Conservation (phyloP, 371 early-diverging fungal species). For the Zychaea mexicana region DNA sequence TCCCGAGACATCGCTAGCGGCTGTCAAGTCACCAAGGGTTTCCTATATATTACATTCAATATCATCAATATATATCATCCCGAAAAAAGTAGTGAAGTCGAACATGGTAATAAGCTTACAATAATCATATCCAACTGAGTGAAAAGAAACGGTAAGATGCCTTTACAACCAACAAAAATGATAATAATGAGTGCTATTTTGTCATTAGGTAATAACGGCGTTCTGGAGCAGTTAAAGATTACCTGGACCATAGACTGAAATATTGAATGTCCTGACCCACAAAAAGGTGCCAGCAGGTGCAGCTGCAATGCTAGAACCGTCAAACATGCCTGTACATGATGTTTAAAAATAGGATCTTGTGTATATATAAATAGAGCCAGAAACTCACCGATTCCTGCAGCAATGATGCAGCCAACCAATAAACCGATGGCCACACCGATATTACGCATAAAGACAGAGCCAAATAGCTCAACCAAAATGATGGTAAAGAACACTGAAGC, state of each 20-base stretch:
- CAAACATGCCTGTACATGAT: too few species aligned
- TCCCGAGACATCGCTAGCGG: constrained; percentile 60
- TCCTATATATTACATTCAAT: constrained; percentile 31
- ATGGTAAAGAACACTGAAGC: constrained; percentile 55
- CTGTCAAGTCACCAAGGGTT: constrained; percentile 58
- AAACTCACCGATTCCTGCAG: constrained; percentile 47
- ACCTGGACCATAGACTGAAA: constrained; percentile 54
- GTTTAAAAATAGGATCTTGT: too few species aligned
- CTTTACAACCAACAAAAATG: too few species aligned
- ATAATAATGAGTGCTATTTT: too few species aligned
- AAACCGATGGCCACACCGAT: constrained; percentile 58
- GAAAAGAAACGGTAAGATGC: constrained; percentile 55
- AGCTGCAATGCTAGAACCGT: constrained; percentile 33
- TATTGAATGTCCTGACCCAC: constrained; percentile 57
- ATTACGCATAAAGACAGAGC: constrained; percentile 59
- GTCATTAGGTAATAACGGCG: too few species aligned
- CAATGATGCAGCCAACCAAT: constrained; percentile 54
- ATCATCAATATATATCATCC: too few species aligned
- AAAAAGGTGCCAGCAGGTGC: constrained; percentile 57
- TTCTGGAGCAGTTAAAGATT: too few species aligned
- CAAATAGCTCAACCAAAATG: constrained; percentile 54
- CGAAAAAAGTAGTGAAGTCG: too few species aligned
- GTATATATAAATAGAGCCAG: too few species aligned
- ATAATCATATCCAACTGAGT: constrained; percentile 44
- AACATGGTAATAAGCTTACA: too few species aligned